These are phyloP conservation scores for Blastobotrys elegans DNA, from an alignment of 1,139 yeast genomes.

Conservation along the genomic window DNA sequence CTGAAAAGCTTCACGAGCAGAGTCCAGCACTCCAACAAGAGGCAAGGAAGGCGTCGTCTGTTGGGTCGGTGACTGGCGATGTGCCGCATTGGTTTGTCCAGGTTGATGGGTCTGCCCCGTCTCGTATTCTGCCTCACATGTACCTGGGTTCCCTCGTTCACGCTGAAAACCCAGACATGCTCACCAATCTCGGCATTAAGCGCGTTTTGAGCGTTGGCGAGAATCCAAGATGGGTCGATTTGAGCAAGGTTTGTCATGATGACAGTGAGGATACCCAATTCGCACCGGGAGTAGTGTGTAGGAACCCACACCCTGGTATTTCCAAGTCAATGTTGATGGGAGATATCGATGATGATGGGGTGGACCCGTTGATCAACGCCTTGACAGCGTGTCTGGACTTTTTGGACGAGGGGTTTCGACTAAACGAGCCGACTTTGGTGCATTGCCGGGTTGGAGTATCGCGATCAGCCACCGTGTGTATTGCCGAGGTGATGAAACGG, in stretches of 20 bases:
- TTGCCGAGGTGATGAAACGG: constrained; percentile 83
- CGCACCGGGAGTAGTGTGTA: constrained; percentile 12
- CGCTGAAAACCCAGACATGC: constrained; percentile 66
- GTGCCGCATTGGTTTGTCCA: constrained; percentile 30
- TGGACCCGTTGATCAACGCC: constrained; percentile 41
- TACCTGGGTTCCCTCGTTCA: constrained; percentile 83
- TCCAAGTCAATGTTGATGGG: constrained; percentile 38
- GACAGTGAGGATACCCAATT: not conserved
- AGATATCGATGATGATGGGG: constrained; percentile 48
- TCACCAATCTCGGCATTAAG: constrained; percentile 61
- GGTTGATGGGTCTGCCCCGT: constrained; percentile 59
- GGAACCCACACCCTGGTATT: constrained; percentile 25
- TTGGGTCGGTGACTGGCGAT: not conserved
- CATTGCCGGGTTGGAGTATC: constrained; percentile 94
- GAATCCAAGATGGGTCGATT: constrained; percentile 50
- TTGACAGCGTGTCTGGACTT: constrained; percentile 41
- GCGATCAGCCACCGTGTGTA: constrained; percentile 82
- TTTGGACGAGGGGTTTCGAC: constrained; percentile 38
- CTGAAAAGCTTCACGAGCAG: constrained; percentile 50
- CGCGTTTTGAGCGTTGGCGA: constrained; percentile 89
- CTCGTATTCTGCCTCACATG: constrained; percentile 72
- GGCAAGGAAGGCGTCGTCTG: not conserved
- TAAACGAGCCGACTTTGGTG: constrained; percentile 53
- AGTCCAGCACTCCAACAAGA: constrained; percentile 41
- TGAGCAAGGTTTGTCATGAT: constrained; percentile 12